phyloP scores from a whole-genome alignment of 805 yeast genomes.

The Kodamaea leandrae region DNA sequence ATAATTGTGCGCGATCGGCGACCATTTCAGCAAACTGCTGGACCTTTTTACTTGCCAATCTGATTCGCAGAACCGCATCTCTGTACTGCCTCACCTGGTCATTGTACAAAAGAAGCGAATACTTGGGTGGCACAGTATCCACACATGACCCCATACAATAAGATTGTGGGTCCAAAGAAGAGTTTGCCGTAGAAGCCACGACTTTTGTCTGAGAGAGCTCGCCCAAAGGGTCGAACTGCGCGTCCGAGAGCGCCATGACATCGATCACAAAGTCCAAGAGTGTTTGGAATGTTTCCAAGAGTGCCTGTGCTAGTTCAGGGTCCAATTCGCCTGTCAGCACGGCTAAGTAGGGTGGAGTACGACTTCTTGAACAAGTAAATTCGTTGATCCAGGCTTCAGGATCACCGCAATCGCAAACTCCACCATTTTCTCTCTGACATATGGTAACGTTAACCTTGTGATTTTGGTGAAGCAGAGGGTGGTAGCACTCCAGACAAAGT shows the following conservation, averaged over 20 bases:
- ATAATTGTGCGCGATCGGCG: slow-evolving; percentile 55
- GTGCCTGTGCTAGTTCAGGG: slow-evolving; percentile 37
- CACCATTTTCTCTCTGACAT: slow-evolving; percentile 67
- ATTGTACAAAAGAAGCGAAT: slow-evolving; percentile 64
- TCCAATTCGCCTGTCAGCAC: slow-evolving; percentile 33
- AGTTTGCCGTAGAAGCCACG: neutral
- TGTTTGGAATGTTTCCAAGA: slow-evolving; percentile 42
- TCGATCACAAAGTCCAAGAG: slow-evolving; percentile 61
- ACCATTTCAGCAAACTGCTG: slow-evolving; percentile 70
- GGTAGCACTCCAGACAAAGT: slow-evolving; percentile 73
- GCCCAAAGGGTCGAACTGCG: slow-evolving; percentile 27
- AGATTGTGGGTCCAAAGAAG: neutral
- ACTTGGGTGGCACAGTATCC: slow-evolving; percentile 31
- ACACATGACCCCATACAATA: neutral
- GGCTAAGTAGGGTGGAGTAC: neutral
- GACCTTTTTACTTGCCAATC: slow-evolving; percentile 61
- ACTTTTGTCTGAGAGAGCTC: neutral
- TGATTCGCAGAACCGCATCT: slow-evolving; percentile 68
- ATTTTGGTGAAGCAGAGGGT: slow-evolving; percentile 63
- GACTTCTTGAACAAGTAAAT: slow-evolving; percentile 44
- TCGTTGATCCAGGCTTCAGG: slow-evolving; percentile 72
- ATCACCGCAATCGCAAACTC: slow-evolving; percentile 89
- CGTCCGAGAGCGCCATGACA: slow-evolving; percentile 50
- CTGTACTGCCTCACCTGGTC: slow-evolving; percentile 74
- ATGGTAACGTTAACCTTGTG: slow-evolving; percentile 69